A percentile compares a stretch with the other conserved stretches of the same genome.
phyloP scores from a whole-genome alignment of 1,284 basidiomycete genomes.

The Exsudoporus floridanus region DNA sequence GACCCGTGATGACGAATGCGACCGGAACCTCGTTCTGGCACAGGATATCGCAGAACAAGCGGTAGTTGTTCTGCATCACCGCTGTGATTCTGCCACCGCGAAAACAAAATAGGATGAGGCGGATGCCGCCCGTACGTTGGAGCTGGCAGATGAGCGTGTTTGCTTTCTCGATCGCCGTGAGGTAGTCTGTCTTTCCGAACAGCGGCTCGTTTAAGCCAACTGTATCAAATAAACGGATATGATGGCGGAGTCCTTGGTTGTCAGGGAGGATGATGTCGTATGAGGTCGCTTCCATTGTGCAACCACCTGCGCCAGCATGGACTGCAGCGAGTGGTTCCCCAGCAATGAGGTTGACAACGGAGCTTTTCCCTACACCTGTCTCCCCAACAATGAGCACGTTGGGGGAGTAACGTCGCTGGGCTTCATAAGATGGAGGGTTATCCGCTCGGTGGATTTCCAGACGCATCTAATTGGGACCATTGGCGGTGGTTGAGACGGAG shows the following conservation, averaged over 20 bases:
- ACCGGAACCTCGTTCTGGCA: conserved; percentile 37
- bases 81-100: conserved; percentile 36
- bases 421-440: conserved; percentile 20
- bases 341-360: conserved; percentile 19
- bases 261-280: conserved; percentile 20
- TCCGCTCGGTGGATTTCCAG: conserved; percentile 7
- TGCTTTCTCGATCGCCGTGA: conserved; percentile 35
- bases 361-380: conserved; percentile 24
- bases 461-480: conserved; percentile 11
- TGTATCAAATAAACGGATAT: conserved; percentile 33
- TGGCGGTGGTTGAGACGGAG: conserved; percentile 1
- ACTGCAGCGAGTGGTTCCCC: conserved; percentile 17
- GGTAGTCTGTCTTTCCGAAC: conserved; percentile 22
- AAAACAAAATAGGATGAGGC: conserved; percentile 39
- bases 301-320: conserved; percentile 18
- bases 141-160: conserved; percentile 36
- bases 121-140: conserved; percentile 33
- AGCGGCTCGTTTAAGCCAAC: conserved; percentile 38
- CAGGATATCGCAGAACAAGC: conserved; percentile 34
- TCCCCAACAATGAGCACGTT: conserved; percentile 26
- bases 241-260: conserved; percentile 10
- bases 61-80: conserved; percentile 36
- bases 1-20: conserved; percentile 37
- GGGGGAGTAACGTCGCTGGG: conserved; percentile 17
- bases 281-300: conserved; percentile 19